Conservation (phyloP, 305 asterid genomes). For the Salvia sclarea region DNA sequence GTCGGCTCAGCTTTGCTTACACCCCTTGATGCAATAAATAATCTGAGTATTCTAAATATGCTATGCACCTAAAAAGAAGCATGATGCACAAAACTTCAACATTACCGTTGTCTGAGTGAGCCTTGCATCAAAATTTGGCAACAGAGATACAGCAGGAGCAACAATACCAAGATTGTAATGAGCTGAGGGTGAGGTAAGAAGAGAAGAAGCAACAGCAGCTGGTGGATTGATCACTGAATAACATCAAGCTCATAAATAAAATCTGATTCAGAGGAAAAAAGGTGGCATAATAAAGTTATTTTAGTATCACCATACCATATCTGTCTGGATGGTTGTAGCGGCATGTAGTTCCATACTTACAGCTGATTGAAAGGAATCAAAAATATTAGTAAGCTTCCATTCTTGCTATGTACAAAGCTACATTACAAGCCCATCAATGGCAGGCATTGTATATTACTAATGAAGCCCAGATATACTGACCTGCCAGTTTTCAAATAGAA, state of each 20-base stretch:
- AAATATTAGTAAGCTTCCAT: constrained; percentile 28
- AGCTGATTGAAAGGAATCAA: constrained; percentile 53
- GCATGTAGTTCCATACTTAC: constrained; percentile 90
- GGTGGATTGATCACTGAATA: constrained; percentile 46
- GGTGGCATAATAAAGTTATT: constrained; percentile 11
- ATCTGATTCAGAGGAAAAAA: constrained; percentile 8
- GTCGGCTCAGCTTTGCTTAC: neutral
- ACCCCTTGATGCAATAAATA: neutral
- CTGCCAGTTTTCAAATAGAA: constrained; percentile 97
- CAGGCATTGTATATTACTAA: neutral
- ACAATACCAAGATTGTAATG: constrained; percentile 64
- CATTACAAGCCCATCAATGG: neutral
- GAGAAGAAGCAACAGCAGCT: constrained; percentile 58
- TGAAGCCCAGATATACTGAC: constrained; percentile 45
- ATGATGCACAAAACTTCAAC: constrained; percentile 23
- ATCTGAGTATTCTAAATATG: constrained; percentile 10
- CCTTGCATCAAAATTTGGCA: constrained; percentile 71
- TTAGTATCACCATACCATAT: constrained; percentile 56
- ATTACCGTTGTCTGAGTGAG: constrained; percentile 69
- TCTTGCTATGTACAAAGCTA: constrained; percentile 20
- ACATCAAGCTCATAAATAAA: constrained; percentile 24
- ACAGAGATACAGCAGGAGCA: constrained; percentile 67
- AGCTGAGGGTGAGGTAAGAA: constrained; percentile 64
- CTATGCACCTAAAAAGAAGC: constrained; percentile 31
- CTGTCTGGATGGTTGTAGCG: constrained; percentile 94